Base-by-base conservation (phyloP, 495 filamentous ascomycete species). In the Aspergillus nidulans region DNA sequence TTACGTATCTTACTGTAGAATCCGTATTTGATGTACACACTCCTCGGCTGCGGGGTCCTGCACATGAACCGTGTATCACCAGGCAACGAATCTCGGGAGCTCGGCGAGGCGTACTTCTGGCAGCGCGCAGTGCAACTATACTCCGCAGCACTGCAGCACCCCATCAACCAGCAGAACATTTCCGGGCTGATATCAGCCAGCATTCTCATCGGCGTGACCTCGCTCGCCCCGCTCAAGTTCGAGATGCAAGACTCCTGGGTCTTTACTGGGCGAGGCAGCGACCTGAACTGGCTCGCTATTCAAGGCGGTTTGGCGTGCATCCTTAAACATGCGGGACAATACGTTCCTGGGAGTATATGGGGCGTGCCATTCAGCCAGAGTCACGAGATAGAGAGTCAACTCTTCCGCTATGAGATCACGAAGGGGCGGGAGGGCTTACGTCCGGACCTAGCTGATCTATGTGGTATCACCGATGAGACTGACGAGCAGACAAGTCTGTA, bases 211-310 rank as follows among this genome's bases (percentile, higher is more conserved):
- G 70, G 69, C 1, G 52, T 71, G 0, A 61, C 71, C 16, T 60
- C 66, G n/a, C 63, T 79, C 19, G 69, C 66, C 18, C 64, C 69
- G 3, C 67, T 72, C 30, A 61, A 61, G 13, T 68, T 65, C 52
- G 52, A 64, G 12, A 63, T 70, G 15, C 61, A 67, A 43, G 67
- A 77, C 47, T 70, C 75, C 1, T 79, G 77, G 75, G 72, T 77
- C 7, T 62, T 77, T 25, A 55, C 63, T 0, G 63, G 69, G 4
- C 64, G 63, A 39, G 58, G 60, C 1, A 65, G 61, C 18, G 63
- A 58, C 6, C 58, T 77, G 53, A 72, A 77, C 36, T 79, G 76
- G 77, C 62, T 78, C 2, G 59, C 64, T 24, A 53, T 78, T 20
- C 66, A 69, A 51, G 65, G 74, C 20, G 73, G 73, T 5, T 62